Evolutionary conservation across 768 basidiomycete genomes (phyloP).

Genomic region (Epithele typhae): DNA sequence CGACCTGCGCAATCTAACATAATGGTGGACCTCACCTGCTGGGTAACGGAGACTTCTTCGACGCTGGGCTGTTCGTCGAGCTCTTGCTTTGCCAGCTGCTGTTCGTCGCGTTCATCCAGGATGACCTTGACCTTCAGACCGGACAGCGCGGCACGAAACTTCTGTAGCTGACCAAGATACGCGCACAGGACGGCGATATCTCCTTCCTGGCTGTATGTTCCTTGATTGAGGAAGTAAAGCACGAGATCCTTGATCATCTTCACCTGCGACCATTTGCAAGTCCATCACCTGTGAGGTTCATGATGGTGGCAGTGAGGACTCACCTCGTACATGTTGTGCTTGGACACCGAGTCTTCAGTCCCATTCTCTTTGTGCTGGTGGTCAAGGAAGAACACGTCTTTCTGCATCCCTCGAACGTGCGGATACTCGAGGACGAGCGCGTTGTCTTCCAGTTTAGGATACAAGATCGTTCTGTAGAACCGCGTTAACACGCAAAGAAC

Average conservation of each 20-base stretch:
- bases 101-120: slow-evolving; percentile 67
- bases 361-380: slow-evolving; percentile 60
- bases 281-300: too few relatives aligned
- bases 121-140: slow-evolving; percentile 49
- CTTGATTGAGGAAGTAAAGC: slow-evolving; percentile 47
- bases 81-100: slow-evolving; percentile 51
- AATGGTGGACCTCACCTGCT: slow-evolving; percentile 35
- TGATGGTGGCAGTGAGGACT: too few relatives aligned
- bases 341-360: slow-evolving; percentile 62
- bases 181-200: slow-evolving; percentile 54
- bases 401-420: slow-evolving; percentile 54
- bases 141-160: slow-evolving; percentile 38
- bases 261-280: too few relatives aligned
- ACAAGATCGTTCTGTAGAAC: slow-evolving; percentile 47
- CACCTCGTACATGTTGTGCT: slow-evolving; percentile 67
- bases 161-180: slow-evolving; percentile 47
- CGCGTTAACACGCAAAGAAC: too few relatives aligned
- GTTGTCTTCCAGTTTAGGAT: slow-evolving; percentile 58
- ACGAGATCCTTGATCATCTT: slow-evolving; percentile 51
- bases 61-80: slow-evolving; percentile 27
- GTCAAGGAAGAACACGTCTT: slow-evolving; percentile 64
- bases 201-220: slow-evolving; percentile 40
- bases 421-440: slow-evolving; percentile 46
- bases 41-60: slow-evolving; percentile 48
- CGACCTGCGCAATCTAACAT: too few relatives aligned